Base-by-base conservation (phyloP, 768 basidiomycete genomes). In the Dentipellis fragilis region DNA sequence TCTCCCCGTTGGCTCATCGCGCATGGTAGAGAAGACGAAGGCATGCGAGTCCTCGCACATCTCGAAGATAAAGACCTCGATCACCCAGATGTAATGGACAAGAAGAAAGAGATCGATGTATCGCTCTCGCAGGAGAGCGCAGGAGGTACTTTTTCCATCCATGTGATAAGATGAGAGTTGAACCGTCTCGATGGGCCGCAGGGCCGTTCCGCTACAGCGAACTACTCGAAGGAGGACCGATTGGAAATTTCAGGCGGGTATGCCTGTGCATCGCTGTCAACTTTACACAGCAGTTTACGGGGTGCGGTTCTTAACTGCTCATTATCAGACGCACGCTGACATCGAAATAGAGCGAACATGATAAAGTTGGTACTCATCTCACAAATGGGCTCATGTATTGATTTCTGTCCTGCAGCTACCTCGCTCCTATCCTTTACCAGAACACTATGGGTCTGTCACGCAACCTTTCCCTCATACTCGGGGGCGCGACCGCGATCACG, bases 241-340 rank as follows among this genome's bases (percentile, higher is more conserved):
- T 73, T 22, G 71, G 71, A 21, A 73, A 73, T 54, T 71, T 72
- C 50, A 54, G 72, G 19, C 63, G 72, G 7, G 71, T 73, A 34
- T 73, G 71, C 47, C 57, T 73, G 34, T 71, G 69, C 51, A 65
- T 73, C n/a, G 71, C 66, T 1, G 54, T 73, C 21, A 72, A 73
- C 48, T 65, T 74, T 34, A 73, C 72, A 71, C 73, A 74, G 53
- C 73, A 74, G 59, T 72, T 74, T 39, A 73, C 71, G 19, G 42
- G 42, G 42, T 45, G 5, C 7, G 42, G 11, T 19, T 7, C n/a
- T 8, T 19, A n/a, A 8, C 6, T n/a, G n/a, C 17, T 19, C 16
- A 17, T n/a, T 45, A 10, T 17, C 39, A 45, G 16, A n/a, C n/a
- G 10, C 4, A 4, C 1, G 5, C 42, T 45, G 42, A 45, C 42